A percentile compares a stretch with the other conserved stretches of the same genome.
Evolutionary conservation across 2,329 filamentous ascomycete species (phyloP).

Genomic region (Lasiodiplodia citricola): DNA sequence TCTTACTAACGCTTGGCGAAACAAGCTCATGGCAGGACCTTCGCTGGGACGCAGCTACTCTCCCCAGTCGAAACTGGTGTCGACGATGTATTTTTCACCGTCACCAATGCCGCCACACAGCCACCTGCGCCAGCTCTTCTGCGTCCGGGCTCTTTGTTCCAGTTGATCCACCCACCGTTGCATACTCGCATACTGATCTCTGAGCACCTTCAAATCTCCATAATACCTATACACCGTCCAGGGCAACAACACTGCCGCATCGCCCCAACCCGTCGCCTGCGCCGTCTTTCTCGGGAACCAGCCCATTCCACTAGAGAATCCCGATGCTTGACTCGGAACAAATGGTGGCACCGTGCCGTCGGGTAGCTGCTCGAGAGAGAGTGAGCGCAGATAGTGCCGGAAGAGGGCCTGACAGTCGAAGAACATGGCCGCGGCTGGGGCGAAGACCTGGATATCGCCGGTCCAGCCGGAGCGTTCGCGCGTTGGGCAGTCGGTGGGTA

Average conservation of each 20-base stretch:
- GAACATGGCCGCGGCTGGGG: constrained; percentile 16
- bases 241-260: background rate
- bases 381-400: background rate
- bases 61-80: background rate
- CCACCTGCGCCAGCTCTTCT: background rate
- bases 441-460: constrained; percentile 21
- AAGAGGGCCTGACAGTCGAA: background rate
- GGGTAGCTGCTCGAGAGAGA: background rate
- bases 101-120: background rate
- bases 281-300: background rate
- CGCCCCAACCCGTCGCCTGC: background rate
- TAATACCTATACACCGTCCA: background rate
- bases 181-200: background rate
- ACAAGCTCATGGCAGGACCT: background rate
- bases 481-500: constrained; percentile 23
- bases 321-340: background rate
- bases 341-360: background rate
- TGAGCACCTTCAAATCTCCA: background rate
- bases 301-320: background rate
- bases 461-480: constrained; percentile 22
- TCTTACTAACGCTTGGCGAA: background rate
- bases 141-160: background rate
- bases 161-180: background rate
- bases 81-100: background rate
- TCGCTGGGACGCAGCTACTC: background rate